phyloP scores from a whole-genome alignment of 768 basidiomycete species.

The Melanogaster broomeanus region DNA sequence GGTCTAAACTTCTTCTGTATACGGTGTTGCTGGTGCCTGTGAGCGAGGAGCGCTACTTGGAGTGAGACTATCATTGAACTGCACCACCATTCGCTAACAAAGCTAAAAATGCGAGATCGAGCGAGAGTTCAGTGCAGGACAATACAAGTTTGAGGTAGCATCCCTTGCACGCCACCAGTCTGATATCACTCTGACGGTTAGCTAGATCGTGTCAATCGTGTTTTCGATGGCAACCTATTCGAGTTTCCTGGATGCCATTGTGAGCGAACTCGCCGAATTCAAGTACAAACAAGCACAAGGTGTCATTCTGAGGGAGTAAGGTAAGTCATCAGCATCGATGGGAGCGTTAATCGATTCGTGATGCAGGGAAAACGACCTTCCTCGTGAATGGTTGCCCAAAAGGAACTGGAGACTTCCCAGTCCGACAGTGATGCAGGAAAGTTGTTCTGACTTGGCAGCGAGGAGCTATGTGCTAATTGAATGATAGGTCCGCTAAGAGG shows the following conservation, averaged over 20 bases:
- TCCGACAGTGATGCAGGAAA: slow-evolving; percentile 3
- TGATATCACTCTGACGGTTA: slow-evolving; percentile 6
- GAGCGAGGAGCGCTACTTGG: slow-evolving; percentile 46
- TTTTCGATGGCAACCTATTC: slow-evolving; percentile 58
- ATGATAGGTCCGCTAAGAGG: slow-evolving; percentile 1
- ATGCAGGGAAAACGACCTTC: slow-evolving; percentile 43
- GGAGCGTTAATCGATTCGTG: not conserved
- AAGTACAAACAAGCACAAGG: slow-evolving; percentile 39
- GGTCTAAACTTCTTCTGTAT: slow-evolving; percentile 14
- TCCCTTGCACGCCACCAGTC: not conserved
- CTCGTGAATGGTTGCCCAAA: slow-evolving; percentile 45
- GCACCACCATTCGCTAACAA: not conserved
- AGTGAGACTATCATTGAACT: slow-evolving; percentile 32
- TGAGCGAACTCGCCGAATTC: slow-evolving; percentile 44
- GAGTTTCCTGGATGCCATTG: slow-evolving; percentile 41
- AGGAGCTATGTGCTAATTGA: not conserved
- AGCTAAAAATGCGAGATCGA: slow-evolving; percentile 39
- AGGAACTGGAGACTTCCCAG: slow-evolving; percentile 11
- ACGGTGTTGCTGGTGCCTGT: slow-evolving; percentile 55
- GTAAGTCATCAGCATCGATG: slow-evolving; percentile 25
- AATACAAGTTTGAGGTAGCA: slow-evolving; percentile 50
- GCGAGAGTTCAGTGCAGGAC: slow-evolving; percentile 52
- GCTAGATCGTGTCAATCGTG: slow-evolving; percentile 47
- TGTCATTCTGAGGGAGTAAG: slow-evolving; percentile 41
- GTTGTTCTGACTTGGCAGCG: not conserved